Base-by-base conservation (phyloP, 495 filamentous ascomycete species). In the Penicillium atrosanguineum region DNA sequence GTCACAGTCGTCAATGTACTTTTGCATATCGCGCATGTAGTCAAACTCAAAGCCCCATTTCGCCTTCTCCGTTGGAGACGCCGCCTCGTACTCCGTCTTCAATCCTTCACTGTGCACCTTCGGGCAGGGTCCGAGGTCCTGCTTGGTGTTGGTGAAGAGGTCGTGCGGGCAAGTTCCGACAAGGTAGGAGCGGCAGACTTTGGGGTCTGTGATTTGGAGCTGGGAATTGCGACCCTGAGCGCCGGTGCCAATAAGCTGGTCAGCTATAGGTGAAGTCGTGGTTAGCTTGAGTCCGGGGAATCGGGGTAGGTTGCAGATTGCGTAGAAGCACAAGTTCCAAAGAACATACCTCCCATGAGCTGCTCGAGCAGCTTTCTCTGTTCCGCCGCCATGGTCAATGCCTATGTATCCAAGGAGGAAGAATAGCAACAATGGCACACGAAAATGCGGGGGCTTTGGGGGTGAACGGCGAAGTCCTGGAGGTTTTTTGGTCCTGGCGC, bases 91-190 rank as follows among this genome's bases (percentile, higher is more conserved):
- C 65, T 97, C 91, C 36, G 82, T 76, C 68, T 95, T 96, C 49
- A 96, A 80, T 23, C 85, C 82, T 68, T 96, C 92, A 50, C 83
- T 88, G 72, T 99, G 94, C 39, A 93, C 83, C 71, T 94, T 94
- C 31, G 90, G 84, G 63, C 94, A 99, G 0, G 84, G 85, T 18
- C 94, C 94, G 28, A 97, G 81, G 69, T 99, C 94, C 81, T 96
- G 90, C 74, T 96, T 97, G 38, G 94, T 99, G 76, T 99, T 99
- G 55, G 92, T 97, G 83, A 99, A 99, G 66, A 97, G 91, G 75
- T 99, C 94, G 77, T 97, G 93, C 6, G 94, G 94, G 69, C 94
- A 99, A 38, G 89, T 95, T 59, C 94, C 94, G 55, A 83, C 90
- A 46, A 99, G 82, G 73, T 91, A 97, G 51, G 91, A 96, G 48